A percentile compares a stretch with the other conserved stretches of the same genome.
Conservation (phyloP, 495 filamentous ascomycete species). For the Bacidia gigantensis region DNA sequence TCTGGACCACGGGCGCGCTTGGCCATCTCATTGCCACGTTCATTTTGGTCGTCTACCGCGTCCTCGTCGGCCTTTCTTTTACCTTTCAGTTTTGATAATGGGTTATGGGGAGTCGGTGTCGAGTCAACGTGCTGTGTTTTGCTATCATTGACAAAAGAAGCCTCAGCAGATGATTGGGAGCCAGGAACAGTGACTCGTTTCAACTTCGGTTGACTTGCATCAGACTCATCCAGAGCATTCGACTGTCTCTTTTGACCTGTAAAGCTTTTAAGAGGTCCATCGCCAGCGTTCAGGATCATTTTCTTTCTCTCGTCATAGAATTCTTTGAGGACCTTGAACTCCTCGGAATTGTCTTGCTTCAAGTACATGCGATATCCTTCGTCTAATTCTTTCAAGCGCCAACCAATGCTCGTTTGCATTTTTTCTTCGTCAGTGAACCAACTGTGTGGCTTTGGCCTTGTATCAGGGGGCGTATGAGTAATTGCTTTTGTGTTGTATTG, state of each 20-base stretch:
- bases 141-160: not conserved
- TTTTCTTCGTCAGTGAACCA: not conserved
- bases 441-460: not conserved
- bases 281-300: not conserved
- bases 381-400: slow-evolving; percentile 5
- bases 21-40: slow-evolving; percentile 7
- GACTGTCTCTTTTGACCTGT: not conserved
- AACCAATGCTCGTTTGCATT: not conserved
- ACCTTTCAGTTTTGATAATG: not conserved
- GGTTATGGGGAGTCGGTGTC: not conserved
- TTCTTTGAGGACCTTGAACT: not conserved
- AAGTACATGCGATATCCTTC: not conserved
- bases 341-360: not conserved
- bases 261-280: not conserved
- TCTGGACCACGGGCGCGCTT: slow-evolving; percentile 11
- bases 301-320: not conserved
- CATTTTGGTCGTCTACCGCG: slow-evolving; percentile 13
- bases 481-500: not conserved
- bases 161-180: not conserved
- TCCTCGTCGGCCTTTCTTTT: slow-evolving; percentile 21
- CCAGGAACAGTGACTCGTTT: not conserved
- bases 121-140: not conserved
- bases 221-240: not conserved
- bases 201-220: not conserved
- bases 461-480: too few relatives aligned